phyloP scores from a whole-genome alignment of 352 stramenopile genomes.

The Globisporangium megalacanthum region DNA sequence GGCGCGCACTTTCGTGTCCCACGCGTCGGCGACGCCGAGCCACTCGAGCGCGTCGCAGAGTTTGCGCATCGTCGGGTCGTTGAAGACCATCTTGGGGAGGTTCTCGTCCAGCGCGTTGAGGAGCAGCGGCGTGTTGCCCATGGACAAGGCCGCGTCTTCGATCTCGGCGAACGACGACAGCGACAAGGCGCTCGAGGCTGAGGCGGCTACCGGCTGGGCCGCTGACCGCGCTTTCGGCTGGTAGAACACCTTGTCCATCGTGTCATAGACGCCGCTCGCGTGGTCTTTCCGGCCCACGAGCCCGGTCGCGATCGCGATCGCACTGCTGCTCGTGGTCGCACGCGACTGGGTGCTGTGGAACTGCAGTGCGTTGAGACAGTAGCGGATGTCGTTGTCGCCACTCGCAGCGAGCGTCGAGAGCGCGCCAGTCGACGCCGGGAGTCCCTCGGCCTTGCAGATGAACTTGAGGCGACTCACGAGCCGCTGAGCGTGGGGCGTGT shows the following conservation, averaged over 20 bases:
- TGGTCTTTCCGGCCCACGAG: constrained; percentile 60
- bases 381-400: constrained; percentile 91
- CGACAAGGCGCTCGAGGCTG: neutral
- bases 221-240: constrained; percentile 30
- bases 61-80: constrained; percentile 86
- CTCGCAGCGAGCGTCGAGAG: constrained; percentile 51
- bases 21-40: constrained; percentile 75
- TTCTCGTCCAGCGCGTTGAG: constrained; percentile 89
- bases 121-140: constrained; percentile 78
- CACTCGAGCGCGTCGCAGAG: constrained; percentile 78
- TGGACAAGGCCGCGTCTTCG: constrained; percentile 52
- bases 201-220: constrained; percentile 12
- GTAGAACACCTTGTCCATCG: constrained; percentile 74
- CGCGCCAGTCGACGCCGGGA: constrained; percentile 70
- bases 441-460: constrained; percentile 87
- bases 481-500: constrained; percentile 74
- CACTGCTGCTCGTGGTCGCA: constrained; percentile 13
- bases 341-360: constrained; percentile 75
- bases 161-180: constrained; percentile 38
- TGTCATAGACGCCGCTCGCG: constrained; percentile 54
- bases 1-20: constrained; percentile 43
- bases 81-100: constrained; percentile 83
- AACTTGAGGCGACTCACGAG: constrained; percentile 90
- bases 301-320: constrained; percentile 16
- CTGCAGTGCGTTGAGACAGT: constrained; percentile 95